Conservation (phyloP, 2,329 filamentous ascomycete species). For the Fusarium dlaminii region DNA sequence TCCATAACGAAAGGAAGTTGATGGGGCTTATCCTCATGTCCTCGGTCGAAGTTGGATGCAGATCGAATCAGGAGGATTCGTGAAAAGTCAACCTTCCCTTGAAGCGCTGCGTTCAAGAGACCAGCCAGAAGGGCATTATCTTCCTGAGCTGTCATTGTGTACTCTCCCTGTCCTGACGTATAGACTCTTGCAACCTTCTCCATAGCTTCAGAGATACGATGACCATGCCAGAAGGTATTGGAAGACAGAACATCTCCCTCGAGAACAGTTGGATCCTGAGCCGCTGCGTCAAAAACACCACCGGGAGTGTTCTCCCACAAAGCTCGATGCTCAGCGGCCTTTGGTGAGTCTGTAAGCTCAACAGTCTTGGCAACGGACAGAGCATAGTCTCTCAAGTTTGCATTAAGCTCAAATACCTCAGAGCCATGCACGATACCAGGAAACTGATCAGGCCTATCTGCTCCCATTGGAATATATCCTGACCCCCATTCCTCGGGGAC, state of each 20-base stretch:
- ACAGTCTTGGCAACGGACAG: constrained; percentile 2
- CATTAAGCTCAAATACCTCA: constrained; percentile 33
- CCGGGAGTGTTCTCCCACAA: constrained; percentile 9
- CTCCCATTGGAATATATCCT: constrained; percentile 29
- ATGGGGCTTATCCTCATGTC: constrained; percentile 28
- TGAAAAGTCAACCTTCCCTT: constrained; percentile 26
- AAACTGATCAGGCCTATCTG: constrained; percentile 17
- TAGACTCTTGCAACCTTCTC: constrained; percentile 28
- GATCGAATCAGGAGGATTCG: constrained; percentile 27
- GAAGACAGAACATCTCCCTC: constrained; percentile 35
- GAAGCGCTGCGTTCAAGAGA: constrained; percentile 23
- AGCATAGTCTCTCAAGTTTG: constrained; percentile 21
- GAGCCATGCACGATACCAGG: constrained; percentile 28
- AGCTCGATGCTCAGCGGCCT: constrained; percentile 7
- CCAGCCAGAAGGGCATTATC: constrained; percentile 30
- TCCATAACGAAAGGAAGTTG: constrained; percentile 34
- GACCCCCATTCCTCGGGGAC: constrained; percentile 29
- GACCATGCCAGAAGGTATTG: constrained; percentile 36
- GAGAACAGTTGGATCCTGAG: constrained; percentile 7
- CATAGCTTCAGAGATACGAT: constrained; percentile 31
- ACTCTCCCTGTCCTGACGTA: constrained; percentile 18
- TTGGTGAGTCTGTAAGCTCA: neutral
- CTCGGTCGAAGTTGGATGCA: constrained; percentile 34
- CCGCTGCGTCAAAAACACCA: neutral
- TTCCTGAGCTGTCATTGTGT: constrained; percentile 38